A percentile compares a stretch with the other conserved stretches of the same genome.
Evolutionary conservation across 2,329 filamentous ascomycete genomes (phyloP).

Genomic region (Anthostomella pinea): DNA sequence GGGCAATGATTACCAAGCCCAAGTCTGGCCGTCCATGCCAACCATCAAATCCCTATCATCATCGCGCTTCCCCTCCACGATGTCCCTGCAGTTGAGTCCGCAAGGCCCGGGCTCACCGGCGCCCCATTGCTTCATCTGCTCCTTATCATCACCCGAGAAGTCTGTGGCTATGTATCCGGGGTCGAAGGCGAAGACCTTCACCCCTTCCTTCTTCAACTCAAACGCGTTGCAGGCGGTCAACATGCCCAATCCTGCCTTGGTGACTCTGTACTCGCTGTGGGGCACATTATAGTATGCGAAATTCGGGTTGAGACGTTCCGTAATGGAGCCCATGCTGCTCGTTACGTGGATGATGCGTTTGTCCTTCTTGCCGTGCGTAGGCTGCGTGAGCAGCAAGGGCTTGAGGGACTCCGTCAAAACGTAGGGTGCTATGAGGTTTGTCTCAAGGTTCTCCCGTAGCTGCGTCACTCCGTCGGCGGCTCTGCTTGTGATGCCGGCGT

Average conservation of each 20-base stretch:
- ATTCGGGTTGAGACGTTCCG: slow-evolving; percentile 8
- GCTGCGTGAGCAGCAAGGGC: slow-evolving; percentile 12
- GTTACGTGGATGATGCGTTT: slow-evolving; percentile 22
- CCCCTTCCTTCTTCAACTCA: slow-evolving; percentile 15
- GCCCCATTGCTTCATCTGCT: neutral
- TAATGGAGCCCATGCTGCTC: slow-evolving; percentile 16
- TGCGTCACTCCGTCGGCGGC: slow-evolving; percentile 10
- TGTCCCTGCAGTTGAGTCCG: slow-evolving; percentile 7
- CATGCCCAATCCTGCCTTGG: slow-evolving; percentile 21
- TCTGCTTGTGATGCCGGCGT: slow-evolving; percentile 14
- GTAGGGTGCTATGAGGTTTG: slow-evolving; percentile 17
- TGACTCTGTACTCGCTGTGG: slow-evolving; percentile 16
- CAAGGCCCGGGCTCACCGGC: slow-evolving; percentile 11
- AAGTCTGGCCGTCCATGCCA: slow-evolving; percentile 10
- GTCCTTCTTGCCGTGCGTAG: slow-evolving; percentile 5
- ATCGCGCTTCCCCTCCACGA: slow-evolving; percentile 15
- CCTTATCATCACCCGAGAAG: slow-evolving; percentile 10
- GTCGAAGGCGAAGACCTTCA: slow-evolving; percentile 18
- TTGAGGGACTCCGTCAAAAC: slow-evolving; percentile 17
- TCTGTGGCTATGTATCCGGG: slow-evolving; percentile 18
- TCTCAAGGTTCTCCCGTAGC: slow-evolving; percentile 15
- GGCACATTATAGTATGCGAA: slow-evolving; percentile 5
- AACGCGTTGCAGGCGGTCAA: slow-evolving; percentile 17
- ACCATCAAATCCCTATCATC: slow-evolving; percentile 6
- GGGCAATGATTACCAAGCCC: slow-evolving; percentile 5